phyloP scores from a whole-genome alignment of 306 rosid genomes.

The Vigna hirtella region DNA sequence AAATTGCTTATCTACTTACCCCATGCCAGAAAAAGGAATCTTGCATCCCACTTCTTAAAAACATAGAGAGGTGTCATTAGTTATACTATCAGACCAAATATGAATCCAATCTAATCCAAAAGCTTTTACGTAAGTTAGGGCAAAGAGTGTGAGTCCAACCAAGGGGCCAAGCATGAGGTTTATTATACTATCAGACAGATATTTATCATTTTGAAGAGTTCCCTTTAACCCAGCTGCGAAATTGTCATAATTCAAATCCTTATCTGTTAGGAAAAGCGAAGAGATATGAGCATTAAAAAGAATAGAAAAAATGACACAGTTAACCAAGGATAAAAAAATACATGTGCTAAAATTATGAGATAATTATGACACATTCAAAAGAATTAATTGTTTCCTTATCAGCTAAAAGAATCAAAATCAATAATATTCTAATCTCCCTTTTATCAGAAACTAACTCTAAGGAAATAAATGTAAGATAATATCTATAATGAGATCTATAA shows the following conservation, averaged over 20 bases:
- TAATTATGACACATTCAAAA: neutral
- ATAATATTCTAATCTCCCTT: neutral
- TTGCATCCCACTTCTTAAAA: too few species aligned
- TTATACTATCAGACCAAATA: too few species aligned
- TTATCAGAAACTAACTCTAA: neutral
- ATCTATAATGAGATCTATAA: neutral
- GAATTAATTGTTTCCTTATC: neutral
- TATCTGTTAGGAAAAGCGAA: slow-evolving; percentile 40
- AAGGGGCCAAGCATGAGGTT: too few species aligned
- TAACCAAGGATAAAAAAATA: slow-evolving; percentile 1
- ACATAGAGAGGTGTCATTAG: too few species aligned
- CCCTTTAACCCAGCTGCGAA: too few species aligned
- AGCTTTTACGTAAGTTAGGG: too few species aligned
- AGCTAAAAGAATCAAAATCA: slow-evolving; percentile 10
- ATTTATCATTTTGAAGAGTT: too few species aligned
- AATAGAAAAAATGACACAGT: slow-evolving; percentile 28
- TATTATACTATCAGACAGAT: too few species aligned
- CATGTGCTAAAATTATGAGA: slow-evolving; percentile 17
- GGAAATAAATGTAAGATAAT: slow-evolving; percentile 15
- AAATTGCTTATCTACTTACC: too few species aligned
- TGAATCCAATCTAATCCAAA: too few species aligned
- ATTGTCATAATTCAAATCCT: slow-evolving; percentile 79
- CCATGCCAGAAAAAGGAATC: too few species aligned
- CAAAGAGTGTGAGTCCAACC: too few species aligned
- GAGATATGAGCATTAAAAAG: slow-evolving; percentile 20